Conservation (phyloP, 495 filamentous ascomycete genomes). For the Neurospora tetrasperma region DNA sequence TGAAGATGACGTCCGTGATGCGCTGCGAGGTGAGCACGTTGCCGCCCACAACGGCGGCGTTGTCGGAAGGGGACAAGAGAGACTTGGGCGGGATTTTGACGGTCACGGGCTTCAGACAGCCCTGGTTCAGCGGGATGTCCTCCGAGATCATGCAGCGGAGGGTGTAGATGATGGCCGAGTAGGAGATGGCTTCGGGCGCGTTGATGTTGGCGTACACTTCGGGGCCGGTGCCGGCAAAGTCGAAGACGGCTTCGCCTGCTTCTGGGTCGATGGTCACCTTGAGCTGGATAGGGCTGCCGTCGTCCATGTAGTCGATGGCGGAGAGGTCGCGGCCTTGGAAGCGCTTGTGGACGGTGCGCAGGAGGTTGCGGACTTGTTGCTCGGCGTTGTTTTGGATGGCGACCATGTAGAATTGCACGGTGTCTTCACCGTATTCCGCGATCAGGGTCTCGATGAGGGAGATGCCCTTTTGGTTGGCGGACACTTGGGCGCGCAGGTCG, state of each 20-base stretch:
- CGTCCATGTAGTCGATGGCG: slow-evolving; percentile 86
- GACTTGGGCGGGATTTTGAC: slow-evolving; percentile 75
- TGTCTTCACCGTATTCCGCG: slow-evolving; percentile 78
- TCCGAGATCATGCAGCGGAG: slow-evolving; percentile 84
- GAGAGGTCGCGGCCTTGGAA: slow-evolving; percentile 68
- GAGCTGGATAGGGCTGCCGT: slow-evolving; percentile 80
- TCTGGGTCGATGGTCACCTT: slow-evolving; percentile 72
- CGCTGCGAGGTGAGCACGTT: slow-evolving; percentile 89
- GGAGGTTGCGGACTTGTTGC: slow-evolving; percentile 66
- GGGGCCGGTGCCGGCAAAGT: slow-evolving; percentile 83
- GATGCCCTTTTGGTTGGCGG: slow-evolving; percentile 93
- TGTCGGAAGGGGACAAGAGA: slow-evolving; percentile 76
- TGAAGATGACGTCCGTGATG: slow-evolving; percentile 88
- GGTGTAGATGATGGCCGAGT: slow-evolving; percentile 94
- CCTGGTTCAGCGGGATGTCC: slow-evolving; percentile 95
- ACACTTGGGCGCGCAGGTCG: slow-evolving; percentile 91
- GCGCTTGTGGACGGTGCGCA: slow-evolving; percentile 67
- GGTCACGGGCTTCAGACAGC: slow-evolving; percentile 78
- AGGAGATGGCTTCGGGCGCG: slow-evolving; percentile 87
- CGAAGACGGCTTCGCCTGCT: slow-evolving; percentile 80
- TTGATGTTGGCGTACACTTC: slow-evolving; percentile 95
- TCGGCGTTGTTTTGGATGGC: slow-evolving; percentile 92
- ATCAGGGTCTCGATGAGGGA: slow-evolving; percentile 78
- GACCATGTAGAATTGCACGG: slow-evolving; percentile 93
- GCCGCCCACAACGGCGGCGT: slow-evolving; percentile 88